Conservation (phyloP, 352 stramenopile genomes). For the Pythium sukuiense region DNA sequence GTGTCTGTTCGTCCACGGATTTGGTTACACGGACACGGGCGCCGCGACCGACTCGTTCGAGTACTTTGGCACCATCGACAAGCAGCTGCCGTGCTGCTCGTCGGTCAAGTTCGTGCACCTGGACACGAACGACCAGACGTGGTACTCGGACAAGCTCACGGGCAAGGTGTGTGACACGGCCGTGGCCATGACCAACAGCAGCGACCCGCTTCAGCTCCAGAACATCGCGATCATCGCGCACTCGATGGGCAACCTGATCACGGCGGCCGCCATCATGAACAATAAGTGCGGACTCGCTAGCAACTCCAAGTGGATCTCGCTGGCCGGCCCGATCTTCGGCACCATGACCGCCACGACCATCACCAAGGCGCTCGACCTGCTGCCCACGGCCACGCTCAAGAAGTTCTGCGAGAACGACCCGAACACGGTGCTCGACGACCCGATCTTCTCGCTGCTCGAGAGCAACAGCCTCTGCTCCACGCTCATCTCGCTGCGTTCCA, state of each 20-base stretch:
- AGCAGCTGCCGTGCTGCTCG: conserved; percentile 34
- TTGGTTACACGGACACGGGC: conserved; percentile 13
- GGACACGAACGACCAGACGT: conserved; percentile 32
- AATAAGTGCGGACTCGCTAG: conserved; percentile 23
- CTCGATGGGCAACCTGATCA: conserved; percentile 45
- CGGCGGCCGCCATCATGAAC: conserved; percentile 28
- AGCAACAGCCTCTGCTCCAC: no score
- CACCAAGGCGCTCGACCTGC: conserved; percentile 8
- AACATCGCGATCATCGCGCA: conserved; percentile 37
- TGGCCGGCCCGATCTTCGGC: conserved; percentile 27
- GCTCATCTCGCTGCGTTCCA: no score
- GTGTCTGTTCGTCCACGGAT: conserved; percentile 38
- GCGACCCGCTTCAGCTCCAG: conserved; percentile 18
- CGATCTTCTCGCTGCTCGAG: no score
- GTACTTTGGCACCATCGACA: conserved; percentile 36
- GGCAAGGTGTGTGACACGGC: conserved; percentile 35
- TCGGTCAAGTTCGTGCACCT: conserved; percentile 39
- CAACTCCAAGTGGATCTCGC: conserved; percentile 27
- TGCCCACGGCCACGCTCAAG: conserved; percentile 6
- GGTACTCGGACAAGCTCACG: conserved; percentile 31
- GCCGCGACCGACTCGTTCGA: conserved; percentile 18
- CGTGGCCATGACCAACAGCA: conserved; percentile 19
- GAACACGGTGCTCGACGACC: no score
- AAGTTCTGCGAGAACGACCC: conserved; percentile 6
- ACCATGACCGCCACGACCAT: conserved; percentile 20